phyloP scores from a whole-genome alignment of 495 filamentous ascomycete genomes.

The Sabuloglossum arenarium region DNA sequence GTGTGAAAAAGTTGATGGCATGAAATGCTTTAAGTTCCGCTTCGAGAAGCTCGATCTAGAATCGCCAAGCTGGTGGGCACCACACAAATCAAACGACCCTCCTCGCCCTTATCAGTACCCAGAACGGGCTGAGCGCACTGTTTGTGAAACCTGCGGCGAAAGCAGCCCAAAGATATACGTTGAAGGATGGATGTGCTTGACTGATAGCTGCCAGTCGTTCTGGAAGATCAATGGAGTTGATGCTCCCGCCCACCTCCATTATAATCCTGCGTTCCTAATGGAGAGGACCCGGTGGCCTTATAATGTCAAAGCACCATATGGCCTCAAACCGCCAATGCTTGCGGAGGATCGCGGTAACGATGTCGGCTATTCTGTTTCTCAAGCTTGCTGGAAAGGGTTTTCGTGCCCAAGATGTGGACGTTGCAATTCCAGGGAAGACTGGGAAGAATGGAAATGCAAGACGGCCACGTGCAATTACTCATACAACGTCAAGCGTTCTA shows the following conservation, averaged over 20 bases:
- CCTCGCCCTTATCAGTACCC: constrained; percentile 1
- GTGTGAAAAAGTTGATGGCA: constrained; percentile 32
- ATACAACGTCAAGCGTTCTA: constrained; percentile 16
- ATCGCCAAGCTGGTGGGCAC: constrained; percentile 49
- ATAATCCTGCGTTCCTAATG: constrained; percentile 35
- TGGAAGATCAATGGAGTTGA: constrained; percentile 23
- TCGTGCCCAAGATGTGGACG: constrained; percentile 50
- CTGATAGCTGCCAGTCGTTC: constrained; percentile 32
- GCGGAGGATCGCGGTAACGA: constrained; percentile 16
- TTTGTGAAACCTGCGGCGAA: constrained; percentile 22
- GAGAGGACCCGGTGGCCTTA: constrained; percentile 19
- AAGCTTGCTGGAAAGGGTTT: constrained; percentile 37
- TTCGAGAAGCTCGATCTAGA: constrained; percentile 47
- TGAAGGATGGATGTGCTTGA: constrained; percentile 51
- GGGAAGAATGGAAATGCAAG: constrained; percentile 44
- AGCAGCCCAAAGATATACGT: constrained; percentile 25
- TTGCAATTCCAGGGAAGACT: constrained; percentile 39
- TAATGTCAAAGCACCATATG: constrained; percentile 18
- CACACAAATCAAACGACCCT: constrained; percentile 12
- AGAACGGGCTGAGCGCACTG: background rate
- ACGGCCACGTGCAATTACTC: constrained; percentile 27
- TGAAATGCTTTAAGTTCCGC: constrained; percentile 33
- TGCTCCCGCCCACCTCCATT: constrained; percentile 21
- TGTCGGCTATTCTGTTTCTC: constrained; percentile 15
- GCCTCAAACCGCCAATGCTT: constrained; percentile 19